phyloP scores from a whole-genome alignment of 345 rosid genomes.

The Eucalyptus regnans region DNA sequence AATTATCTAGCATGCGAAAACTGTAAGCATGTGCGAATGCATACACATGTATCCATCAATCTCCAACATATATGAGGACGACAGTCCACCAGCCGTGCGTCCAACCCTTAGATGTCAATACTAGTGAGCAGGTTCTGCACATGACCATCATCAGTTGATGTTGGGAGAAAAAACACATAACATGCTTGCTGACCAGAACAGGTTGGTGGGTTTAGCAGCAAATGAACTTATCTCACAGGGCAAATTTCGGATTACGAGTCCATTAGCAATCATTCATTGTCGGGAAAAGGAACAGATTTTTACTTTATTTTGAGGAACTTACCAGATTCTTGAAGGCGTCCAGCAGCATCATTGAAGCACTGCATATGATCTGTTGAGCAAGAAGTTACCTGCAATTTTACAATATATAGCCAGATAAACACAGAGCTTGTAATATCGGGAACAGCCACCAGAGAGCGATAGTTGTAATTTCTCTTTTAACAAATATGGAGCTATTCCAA shows the following conservation, averaged over 20 bases:
- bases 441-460: not conserved
- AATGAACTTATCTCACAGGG: not conserved
- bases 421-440: not conserved
- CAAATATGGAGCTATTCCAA: not conserved
- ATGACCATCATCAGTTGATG: not conserved
- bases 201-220: not conserved
- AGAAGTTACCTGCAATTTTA: conserved; percentile 38
- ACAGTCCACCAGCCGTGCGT: not conserved
- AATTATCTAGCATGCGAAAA: not conserved
- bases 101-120: not conserved
- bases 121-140: not conserved
- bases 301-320: not conserved
- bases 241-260: not conserved
- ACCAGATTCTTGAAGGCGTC: conserved; percentile 82
- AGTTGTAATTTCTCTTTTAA: not conserved
- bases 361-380: conserved; percentile 75
- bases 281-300: not conserved
- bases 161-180: not conserved
- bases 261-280: not conserved
- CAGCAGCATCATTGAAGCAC: conserved; percentile 78
- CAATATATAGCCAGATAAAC: not conserved
- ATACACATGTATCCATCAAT: not conserved
- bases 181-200: not conserved
- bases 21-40: not conserved
- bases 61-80: not conserved